A percentile compares a stretch with the other conserved stretches of the same genome.
Evolutionary conservation across 768 basidiomycete genomes (phyloP).

Genomic region (Gloeopeniophorella convolvens): DNA sequence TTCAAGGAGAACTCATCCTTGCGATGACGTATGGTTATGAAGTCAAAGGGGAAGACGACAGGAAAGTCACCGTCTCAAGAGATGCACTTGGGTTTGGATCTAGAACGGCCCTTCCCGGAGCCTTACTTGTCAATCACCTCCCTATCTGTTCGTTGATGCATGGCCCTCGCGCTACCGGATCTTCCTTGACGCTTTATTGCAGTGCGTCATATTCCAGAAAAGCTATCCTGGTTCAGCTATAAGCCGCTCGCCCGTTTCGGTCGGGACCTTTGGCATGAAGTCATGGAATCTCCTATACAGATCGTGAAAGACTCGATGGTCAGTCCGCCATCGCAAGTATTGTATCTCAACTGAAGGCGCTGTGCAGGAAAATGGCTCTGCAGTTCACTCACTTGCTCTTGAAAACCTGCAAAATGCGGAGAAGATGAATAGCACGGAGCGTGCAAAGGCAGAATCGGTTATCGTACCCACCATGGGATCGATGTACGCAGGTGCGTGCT

Average conservation of each 20-base stretch:
- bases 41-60: not conserved
- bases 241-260: conserved; percentile 6
- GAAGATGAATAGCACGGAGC: not conserved
- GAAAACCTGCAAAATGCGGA: not conserved
- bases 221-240: conserved; percentile 7
- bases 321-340: not conserved
- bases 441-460: not conserved
- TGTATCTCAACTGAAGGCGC: not conserved
- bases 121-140: not conserved
- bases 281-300: not conserved
- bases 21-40: conserved; percentile 6
- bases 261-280: not conserved
- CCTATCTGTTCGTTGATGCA: not conserved
- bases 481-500: not conserved
- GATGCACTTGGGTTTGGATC: not conserved
- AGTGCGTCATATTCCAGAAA: conserved; percentile 8
- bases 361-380: not conserved
- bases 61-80: not conserved
- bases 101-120: not conserved
- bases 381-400: not conserved
- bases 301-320: conserved; percentile 1
- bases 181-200: too few relatives aligned
- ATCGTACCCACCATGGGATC: not conserved
- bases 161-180: not conserved
- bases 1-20: not conserved